Percentiles rank a stretch among this genome's conserved stretches.
Conservation (phyloP, 371 early-diverging fungal species). For the Rhizopus arrhizus region DNA sequence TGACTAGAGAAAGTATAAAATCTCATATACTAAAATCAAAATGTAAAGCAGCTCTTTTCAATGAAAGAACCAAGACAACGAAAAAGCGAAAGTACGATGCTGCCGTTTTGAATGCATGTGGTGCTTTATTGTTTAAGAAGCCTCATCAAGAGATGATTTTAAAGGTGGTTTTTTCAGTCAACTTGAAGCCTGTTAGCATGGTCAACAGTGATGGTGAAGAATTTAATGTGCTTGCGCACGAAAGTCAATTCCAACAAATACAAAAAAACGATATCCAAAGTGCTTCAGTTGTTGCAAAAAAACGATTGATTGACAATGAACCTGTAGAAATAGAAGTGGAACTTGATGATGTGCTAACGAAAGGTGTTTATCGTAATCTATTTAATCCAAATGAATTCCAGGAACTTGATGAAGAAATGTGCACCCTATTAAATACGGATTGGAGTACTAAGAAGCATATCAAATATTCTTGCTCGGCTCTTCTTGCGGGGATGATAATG, state of each 20-base stretch:
- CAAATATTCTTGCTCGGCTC: constrained; percentile 6
- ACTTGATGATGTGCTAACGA: no score
- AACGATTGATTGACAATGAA: not conserved
- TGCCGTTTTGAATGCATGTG: constrained; percentile 19
- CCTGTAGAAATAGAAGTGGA: no score
- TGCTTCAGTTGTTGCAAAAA: constrained; percentile 1
- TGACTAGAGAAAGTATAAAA: constrained; percentile 10
- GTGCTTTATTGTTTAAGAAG: constrained; percentile 8
- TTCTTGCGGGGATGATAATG: constrained; percentile 6
- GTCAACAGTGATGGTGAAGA: constrained; percentile 2
- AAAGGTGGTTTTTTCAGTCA: constrained; percentile 9
- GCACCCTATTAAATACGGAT: constrained; percentile 1
- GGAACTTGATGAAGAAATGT: constrained; percentile 5
- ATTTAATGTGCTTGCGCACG: constrained; percentile 1
- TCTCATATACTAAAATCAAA: constrained; percentile 7
- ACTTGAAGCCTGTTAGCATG: constrained; percentile 3
- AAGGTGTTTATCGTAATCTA: no score
- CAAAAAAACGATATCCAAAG: constrained; percentile 1
- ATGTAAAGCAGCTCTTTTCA: constrained; percentile 6
- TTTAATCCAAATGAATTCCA: no score
- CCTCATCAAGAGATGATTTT: constrained; percentile 9
- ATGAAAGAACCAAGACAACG: constrained; percentile 11
- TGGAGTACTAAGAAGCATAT: constrained; percentile 3
- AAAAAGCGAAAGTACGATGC: constrained; percentile 14
- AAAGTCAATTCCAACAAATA: constrained; percentile 5